Evolutionary conservation across 2,329 filamentous ascomycete genomes (phyloP).

Genomic region (Diplodia corticola): DNA sequence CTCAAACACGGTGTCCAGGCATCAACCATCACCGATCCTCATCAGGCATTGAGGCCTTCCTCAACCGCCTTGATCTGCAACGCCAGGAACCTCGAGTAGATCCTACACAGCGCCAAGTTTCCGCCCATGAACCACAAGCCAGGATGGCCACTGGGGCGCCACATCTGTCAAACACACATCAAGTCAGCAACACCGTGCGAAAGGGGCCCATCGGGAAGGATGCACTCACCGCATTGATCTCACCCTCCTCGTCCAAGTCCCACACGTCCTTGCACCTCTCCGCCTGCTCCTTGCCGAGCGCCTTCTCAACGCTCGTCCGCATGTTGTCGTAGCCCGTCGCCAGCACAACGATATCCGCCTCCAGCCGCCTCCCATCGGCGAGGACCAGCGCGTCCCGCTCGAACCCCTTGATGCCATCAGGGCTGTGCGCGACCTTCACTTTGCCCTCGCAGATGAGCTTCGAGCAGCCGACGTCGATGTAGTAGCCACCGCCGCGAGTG

Average conservation of each 20-base stretch:
- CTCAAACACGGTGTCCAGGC: no score
- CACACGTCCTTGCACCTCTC: constrained; percentile 55
- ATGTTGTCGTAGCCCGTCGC: constrained; percentile 66
- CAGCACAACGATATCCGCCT: constrained; percentile 62
- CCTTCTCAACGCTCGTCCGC: constrained; percentile 60
- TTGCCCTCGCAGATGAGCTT: constrained; percentile 63
- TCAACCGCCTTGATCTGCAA: constrained; percentile 45
- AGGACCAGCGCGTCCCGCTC: constrained; percentile 44
- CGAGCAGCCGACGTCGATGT: constrained; percentile 67
- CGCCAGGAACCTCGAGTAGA: constrained; percentile 41
- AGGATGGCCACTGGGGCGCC: constrained; percentile 42
- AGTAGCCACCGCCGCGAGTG: constrained; percentile 67
- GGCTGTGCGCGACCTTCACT: constrained; percentile 58
- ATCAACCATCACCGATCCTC: no score
- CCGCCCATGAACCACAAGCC: constrained; percentile 46
- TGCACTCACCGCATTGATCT: constrained; percentile 31
- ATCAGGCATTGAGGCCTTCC: constrained; percentile 34
- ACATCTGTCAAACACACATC: constrained; percentile 32
- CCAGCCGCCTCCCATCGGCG: constrained; percentile 57
- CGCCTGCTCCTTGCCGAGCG: constrained; percentile 63
- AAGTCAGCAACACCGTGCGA: neutral
- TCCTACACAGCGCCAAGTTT: constrained; percentile 38
- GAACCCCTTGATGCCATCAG: constrained; percentile 55
- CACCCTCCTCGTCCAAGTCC: constrained; percentile 43
- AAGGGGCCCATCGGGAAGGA: neutral